Conservation (phyloP, 345 rosid species). For the Hibiscus mutabilis region DNA sequence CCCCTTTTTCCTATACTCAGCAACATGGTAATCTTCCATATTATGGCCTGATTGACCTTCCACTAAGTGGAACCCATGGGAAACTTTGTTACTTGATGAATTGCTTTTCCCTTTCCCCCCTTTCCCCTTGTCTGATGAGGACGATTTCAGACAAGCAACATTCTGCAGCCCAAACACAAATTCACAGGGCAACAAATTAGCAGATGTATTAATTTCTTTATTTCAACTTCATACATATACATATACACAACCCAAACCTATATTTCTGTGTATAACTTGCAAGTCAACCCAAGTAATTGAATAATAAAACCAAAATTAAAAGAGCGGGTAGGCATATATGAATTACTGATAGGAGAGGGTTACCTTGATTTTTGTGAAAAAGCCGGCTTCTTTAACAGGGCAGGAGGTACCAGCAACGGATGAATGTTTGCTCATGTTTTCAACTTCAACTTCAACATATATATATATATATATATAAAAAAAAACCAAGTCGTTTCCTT, state of each 20-base stretch:
- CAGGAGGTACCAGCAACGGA: slow-evolving; percentile 28
- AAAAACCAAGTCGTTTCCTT: neutral
- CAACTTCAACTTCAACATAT: neutral
- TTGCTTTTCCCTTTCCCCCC: slow-evolving; percentile 52
- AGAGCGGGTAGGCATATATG: neutral
- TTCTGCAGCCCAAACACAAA: slow-evolving; percentile 17
- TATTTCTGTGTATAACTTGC: neutral
- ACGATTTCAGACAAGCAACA: slow-evolving; percentile 29
- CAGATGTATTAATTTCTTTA: neutral
- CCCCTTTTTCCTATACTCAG: slow-evolving; percentile 38
- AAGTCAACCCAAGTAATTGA: slow-evolving; percentile 3
- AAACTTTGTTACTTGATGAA: slow-evolving; percentile 25
- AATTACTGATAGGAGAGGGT: neutral
- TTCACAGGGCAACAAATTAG: neutral
- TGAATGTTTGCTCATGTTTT: slow-evolving; percentile 28
- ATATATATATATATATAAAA: too few relatives aligned
- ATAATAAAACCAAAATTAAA: neutral
- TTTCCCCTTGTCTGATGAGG: slow-evolving; percentile 36
- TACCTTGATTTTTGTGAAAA: slow-evolving; percentile 41
- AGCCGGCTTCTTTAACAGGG: slow-evolving; percentile 6
- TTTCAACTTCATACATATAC: neutral
- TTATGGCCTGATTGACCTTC: slow-evolving; percentile 61
- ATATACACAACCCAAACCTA: neutral
- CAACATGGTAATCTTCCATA: slow-evolving; percentile 58
- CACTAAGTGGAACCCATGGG: slow-evolving; percentile 50